Percentiles rank a stretch among this genome's conserved stretches.
Conservation (phyloP, 495 filamentous ascomycete species). For the Pseudoneurospora amorphoporcata region DNA sequence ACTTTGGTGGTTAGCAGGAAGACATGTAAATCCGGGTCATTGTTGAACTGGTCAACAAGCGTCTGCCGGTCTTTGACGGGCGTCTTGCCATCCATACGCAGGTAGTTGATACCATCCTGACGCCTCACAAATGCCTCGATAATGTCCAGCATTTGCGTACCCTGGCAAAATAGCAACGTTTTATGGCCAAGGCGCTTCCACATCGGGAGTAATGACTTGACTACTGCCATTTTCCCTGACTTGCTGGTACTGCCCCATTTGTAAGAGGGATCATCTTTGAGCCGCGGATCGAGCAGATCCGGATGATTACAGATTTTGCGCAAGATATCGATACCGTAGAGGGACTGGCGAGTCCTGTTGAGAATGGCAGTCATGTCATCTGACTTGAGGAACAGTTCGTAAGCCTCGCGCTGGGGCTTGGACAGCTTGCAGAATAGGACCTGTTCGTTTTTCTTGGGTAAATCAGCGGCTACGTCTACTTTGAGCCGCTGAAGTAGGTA, state of each 20-base stretch:
- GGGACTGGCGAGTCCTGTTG: constrained; percentile 59
- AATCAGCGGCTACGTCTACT: constrained; percentile 81
- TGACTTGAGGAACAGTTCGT: constrained; percentile 70
- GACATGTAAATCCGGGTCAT: constrained; percentile 62
- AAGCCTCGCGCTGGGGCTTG: constrained; percentile 60
- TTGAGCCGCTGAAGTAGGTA: constrained; percentile 93
- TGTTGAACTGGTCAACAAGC: constrained; percentile 89
- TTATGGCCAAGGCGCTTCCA: constrained; percentile 88
- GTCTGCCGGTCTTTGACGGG: constrained; percentile 69
- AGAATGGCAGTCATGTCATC: constrained; percentile 72
- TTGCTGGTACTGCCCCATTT: constrained; percentile 62
- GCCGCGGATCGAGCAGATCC: constrained; percentile 60
- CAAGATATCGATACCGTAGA: constrained; percentile 82
- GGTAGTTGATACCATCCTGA: constrained; percentile 60
- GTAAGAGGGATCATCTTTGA: constrained; percentile 49
- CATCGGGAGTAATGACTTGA: constrained; percentile 68
- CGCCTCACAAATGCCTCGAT: constrained; percentile 65
- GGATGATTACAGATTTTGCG: constrained; percentile 98
- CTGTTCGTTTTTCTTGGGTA: constrained; percentile 90
- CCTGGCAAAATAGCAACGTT: constrained; percentile 82
- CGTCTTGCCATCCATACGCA: constrained; percentile 90
- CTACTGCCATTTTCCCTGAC: constrained; percentile 92
- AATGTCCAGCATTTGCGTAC: constrained; percentile 87
- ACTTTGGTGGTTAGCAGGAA: constrained; percentile 94
- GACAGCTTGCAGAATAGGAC: constrained; percentile 93